Conservation (phyloP, 768 basidiomycete species). For the Infundibulicybe gibba region DNA sequence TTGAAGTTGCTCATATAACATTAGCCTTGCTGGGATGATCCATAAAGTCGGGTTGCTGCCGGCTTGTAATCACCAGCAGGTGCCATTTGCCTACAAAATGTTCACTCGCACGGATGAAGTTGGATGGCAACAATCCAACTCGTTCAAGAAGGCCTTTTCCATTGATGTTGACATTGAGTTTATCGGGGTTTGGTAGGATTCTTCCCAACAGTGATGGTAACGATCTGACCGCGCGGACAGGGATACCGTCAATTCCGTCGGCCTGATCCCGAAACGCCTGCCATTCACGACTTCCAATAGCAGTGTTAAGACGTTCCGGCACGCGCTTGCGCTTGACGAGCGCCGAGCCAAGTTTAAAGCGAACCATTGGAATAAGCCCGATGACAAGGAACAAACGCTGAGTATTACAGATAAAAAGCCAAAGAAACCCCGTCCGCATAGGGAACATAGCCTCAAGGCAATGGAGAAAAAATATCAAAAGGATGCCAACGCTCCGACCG, state of each 20-base stretch:
- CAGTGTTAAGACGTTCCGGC: conserved; percentile 51
- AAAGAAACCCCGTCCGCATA: conserved; percentile 2
- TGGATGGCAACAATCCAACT: too few species aligned
- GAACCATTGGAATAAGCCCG: conserved; percentile 41
- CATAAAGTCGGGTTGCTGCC: conserved; percentile 46
- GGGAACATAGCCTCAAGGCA: conserved; percentile 20
- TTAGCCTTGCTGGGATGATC: too few species aligned
- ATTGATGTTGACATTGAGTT: too few species aligned
- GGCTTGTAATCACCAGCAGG: conserved; percentile 47
- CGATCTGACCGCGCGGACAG: too few species aligned
- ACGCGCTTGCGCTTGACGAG: too few species aligned
- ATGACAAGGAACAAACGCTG: conserved; percentile 20
- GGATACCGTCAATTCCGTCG: too few species aligned
- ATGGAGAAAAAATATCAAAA: conserved; percentile 29
- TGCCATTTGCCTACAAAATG: conserved; percentile 66
- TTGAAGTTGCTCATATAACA: background rate
- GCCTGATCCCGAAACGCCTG: too few species aligned
- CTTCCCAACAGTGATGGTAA: conserved; percentile 30
- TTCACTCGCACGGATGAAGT: too few species aligned
- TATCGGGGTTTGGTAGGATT: conserved; percentile 55
- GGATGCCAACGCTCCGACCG: conserved; percentile 18
- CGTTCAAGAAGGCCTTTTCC: too few species aligned
- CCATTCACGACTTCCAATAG: conserved; percentile 50
- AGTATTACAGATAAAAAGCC: conserved; percentile 13
- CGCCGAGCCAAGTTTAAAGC: too few species aligned